Percentiles rank a stretch among this genome's conserved stretches.
Conservation (phyloP, 345 rosid species). For the Rhizophora apiculata region DNA sequence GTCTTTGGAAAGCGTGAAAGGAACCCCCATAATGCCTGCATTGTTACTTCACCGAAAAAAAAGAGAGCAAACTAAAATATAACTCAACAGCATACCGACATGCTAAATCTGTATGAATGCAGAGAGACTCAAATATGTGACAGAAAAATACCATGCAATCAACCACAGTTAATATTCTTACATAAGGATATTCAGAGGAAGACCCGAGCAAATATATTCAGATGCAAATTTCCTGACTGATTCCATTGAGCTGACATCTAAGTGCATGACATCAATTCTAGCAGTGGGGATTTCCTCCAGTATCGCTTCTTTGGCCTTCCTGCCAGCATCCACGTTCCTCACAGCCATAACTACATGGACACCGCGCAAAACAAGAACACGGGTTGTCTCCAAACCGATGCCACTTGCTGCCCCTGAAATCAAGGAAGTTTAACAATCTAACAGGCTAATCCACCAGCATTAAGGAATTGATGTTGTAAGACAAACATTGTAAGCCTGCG, state of each 20-base stretch:
- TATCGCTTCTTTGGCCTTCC: conserved; percentile 21
- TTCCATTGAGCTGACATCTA: conserved; percentile 33
- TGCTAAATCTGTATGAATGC: no score
- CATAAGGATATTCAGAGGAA: conserved; percentile 34
- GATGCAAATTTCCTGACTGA: conserved; percentile 28
- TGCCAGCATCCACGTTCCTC: conserved; percentile 29
- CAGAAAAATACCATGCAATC: background rate
- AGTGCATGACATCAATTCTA: conserved; percentile 23
- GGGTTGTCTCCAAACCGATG: conserved; percentile 25
- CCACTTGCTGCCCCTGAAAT: conserved; percentile 31
- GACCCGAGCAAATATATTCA: conserved; percentile 18
- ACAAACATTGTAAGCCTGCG: background rate
- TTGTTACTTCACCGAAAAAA: conserved; percentile 24
- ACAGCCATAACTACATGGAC: conserved; percentile 5
- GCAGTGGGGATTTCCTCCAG: conserved; percentile 8
- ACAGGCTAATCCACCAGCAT: background rate
- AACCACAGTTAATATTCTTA: conserved; percentile 3
- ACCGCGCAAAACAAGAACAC: conserved; percentile 21
- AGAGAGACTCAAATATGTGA: no score
- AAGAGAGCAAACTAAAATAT: background rate
- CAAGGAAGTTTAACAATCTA: background rate
- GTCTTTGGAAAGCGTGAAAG: conserved; percentile 36
- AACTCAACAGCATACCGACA: no score
- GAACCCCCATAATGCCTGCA: conserved; percentile 36
- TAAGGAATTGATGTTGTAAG: background rate